Base-by-base conservation (phyloP, 2,329 filamentous ascomycete genomes). In the Talaromyces sp. region DNA sequence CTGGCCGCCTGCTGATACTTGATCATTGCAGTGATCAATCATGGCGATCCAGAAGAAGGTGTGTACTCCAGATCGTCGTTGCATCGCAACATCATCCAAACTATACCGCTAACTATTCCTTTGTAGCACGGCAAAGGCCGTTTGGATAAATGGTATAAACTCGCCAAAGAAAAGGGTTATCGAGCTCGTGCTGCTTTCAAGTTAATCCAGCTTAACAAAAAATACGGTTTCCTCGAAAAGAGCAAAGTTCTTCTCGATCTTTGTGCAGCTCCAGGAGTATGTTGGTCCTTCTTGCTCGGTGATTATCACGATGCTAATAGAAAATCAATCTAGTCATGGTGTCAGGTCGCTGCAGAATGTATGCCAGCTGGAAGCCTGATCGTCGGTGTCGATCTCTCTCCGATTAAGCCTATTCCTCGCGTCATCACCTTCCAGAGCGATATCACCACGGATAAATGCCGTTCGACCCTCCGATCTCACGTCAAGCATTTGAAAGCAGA, bases 21-120 rank as follows among this genome's bases (percentile, higher is more conserved):
- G 43, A 50, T 56, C 25, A 33, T 56, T 48, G 9, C 3, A 33
- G 45, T 35, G 35, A 31, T 39, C 62, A 57, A 68, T 67, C 64
- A 97, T 97, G 94, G 92, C 90, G 70, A 93, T 97, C 69, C 91
- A 97, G 72, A 97, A 97, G 83, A 97, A 97, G 78, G 82, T 81
- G 64, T 56, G 70, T 41, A 45, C 41, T 7, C 5, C 22, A 31
- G n/a, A 17, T 31, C 13, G 2, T 5, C 9, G 10, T 45, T 45
- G 41, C 28, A 9, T 31, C 22, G 31, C 41, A n/a, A 33, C 5
- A 46, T 46, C 22, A 19, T 33, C 25, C 11, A 21, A 36, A 40
- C 17, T 21, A 6, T 46, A 11, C 51, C 46, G 39, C 37, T 71
- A 70, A 67, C 77, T 58, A 58, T 56, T 11, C 11, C 13, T 39